Conservation (phyloP, 148 eudicot genomes). For the Rhododendron simsii region DNA sequence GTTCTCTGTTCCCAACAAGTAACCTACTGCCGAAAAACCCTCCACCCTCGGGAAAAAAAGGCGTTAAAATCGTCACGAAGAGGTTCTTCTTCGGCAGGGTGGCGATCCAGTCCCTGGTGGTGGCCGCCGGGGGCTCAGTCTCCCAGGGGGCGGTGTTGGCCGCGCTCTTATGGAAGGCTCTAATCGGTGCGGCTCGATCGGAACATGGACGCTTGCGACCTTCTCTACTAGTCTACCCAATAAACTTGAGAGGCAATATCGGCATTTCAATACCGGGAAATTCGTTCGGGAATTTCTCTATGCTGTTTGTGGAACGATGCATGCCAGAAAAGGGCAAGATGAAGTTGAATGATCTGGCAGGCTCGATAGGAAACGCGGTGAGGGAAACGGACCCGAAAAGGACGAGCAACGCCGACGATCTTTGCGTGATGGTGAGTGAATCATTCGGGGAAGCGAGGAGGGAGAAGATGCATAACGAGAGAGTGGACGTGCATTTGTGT, state of each 20-base stretch:
- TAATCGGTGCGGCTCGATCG: background rate
- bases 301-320: background rate
- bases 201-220: slow-evolving; percentile 12
- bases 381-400: background rate
- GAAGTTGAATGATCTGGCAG: slow-evolving; percentile 1
- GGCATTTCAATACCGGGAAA: background rate
- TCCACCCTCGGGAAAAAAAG: background rate
- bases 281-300: slow-evolving; percentile 21
- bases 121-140: background rate
- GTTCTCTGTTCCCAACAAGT: slow-evolving; percentile 18
- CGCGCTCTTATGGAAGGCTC: slow-evolving; percentile 25
- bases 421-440: background rate
- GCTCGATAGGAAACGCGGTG: background rate
- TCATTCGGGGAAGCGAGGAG: slow-evolving; percentile 3
- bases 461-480: background rate
- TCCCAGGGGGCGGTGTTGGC: background rate
- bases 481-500: slow-evolving; percentile 2
- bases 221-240: slow-evolving; percentile 1
- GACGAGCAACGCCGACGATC: background rate
- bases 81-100: slow-evolving; percentile 15
- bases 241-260: slow-evolving; percentile 17
- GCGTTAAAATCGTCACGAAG: slow-evolving; percentile 2
- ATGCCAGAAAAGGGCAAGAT: background rate
- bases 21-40: background rate
- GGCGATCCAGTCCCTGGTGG: slow-evolving; percentile 2